Evolutionary conservation across 805 yeast genomes (phyloP).

Genomic region (Kluyveromyces nonfermentans): DNA sequence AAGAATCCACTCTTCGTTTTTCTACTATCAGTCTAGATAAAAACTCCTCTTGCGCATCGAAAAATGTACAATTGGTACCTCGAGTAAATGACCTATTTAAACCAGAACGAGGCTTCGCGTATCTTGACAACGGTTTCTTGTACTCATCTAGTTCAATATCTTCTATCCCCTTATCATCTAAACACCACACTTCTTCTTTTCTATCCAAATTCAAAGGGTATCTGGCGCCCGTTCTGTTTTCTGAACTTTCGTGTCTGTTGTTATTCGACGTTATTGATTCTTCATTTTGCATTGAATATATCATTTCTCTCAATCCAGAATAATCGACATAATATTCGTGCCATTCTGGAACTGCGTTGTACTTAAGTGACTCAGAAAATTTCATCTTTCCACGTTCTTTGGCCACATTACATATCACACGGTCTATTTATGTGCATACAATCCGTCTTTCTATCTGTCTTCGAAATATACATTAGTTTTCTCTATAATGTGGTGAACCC

Average conservation of each 20-base stretch:
- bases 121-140: conserved; percentile 1
- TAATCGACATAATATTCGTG: conserved; percentile 69
- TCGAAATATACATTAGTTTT: too few relatives aligned
- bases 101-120: conserved; percentile 4
- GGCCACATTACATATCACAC: too few relatives aligned
- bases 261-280: conserved; percentile 13
- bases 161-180: conserved; percentile 6
- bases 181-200: conserved; percentile 2
- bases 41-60: conserved; percentile 36
- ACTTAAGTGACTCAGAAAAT: conserved; percentile 57
- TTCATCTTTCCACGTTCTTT: conserved; percentile 36
- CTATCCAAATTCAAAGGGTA: conserved; percentile 9
- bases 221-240: conserved; percentile 5
- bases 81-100: conserved; percentile 14
- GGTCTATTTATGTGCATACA: too few relatives aligned
- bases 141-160: conserved; percentile 7
- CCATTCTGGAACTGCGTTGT: conserved; percentile 82
- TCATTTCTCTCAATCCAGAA: conserved; percentile 45
- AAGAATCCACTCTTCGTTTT: conserved; percentile 42
- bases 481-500: too few relatives aligned
- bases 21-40: conserved; percentile 39
- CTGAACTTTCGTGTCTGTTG: conserved; percentile 4
- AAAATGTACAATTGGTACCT: conserved; percentile 22
- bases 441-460: too few relatives aligned
- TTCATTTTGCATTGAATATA: conserved; percentile 44